Percentiles rank a stretch among this genome's conserved stretches.
phyloP scores from a whole-genome alignment of 495 filamentous ascomycete species.

The Paragyromitra xinjiangensis region DNA sequence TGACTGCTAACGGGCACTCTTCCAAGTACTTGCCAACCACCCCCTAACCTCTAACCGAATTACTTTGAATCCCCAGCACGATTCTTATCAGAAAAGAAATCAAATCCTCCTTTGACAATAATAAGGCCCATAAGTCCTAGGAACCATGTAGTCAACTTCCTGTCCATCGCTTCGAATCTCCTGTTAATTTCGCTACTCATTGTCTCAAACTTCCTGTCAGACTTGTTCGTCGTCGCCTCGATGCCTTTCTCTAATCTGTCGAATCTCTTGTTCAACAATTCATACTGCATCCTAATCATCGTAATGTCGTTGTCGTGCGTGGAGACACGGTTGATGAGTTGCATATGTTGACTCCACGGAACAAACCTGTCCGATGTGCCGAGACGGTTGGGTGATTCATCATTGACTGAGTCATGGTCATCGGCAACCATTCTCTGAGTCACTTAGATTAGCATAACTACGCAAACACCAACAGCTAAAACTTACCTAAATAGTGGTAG shows the following conservation, averaged over 20 bases:
- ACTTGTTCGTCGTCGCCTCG: neutral
- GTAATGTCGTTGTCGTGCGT: neutral
- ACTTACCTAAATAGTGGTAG: conserved; percentile 26
- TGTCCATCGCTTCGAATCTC: conserved; percentile 30
- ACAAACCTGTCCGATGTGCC: conserved; percentile 15
- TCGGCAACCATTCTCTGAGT: conserved; percentile 29
- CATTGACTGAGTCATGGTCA: conserved; percentile 11
- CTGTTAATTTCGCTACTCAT: neutral
- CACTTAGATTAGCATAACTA: conserved; percentile 32
- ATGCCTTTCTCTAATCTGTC: conserved; percentile 9
- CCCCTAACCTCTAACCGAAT: conserved; percentile 8
- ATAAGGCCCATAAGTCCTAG: conserved; percentile 25
- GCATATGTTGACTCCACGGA: conserved; percentile 18
- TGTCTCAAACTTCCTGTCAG: conserved; percentile 23
- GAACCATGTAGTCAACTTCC: conserved; percentile 31
- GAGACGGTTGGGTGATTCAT: conserved; percentile 17
- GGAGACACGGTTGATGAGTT: conserved; percentile 16
- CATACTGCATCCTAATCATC: conserved; percentile 20
- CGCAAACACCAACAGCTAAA: conserved; percentile 36
- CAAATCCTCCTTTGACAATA: conserved; percentile 16
- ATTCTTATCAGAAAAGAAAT: conserved; percentile 26
- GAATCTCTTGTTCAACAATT: conserved; percentile 26
- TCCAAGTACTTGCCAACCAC: conserved; percentile 14
- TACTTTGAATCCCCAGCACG: conserved; percentile 2
- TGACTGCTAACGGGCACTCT: conserved; percentile 3